Evolutionary conservation across 306 rosid genomes (phyloP).

Genomic region (Lathyrus aphaca): DNA sequence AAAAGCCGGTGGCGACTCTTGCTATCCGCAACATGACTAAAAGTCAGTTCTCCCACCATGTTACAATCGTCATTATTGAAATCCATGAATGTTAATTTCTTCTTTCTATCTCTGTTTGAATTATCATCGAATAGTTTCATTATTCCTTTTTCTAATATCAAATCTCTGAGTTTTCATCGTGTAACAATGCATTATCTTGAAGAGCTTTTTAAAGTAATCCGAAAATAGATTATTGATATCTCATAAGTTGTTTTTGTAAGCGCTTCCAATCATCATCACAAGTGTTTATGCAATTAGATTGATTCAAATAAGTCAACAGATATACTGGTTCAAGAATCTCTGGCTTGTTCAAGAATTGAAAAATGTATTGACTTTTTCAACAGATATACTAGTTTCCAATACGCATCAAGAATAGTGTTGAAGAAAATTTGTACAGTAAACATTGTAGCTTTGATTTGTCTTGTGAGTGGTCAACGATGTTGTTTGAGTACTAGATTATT

Average conservation of each 20-base stretch:
- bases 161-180: neutral
- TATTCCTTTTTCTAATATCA: too few species aligned
- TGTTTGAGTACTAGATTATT: too few species aligned
- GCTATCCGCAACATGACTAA: too few species aligned
- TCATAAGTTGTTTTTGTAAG: neutral
- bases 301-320: neutral
- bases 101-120: slow-evolving; percentile 4
- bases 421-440: too few species aligned
- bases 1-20: too few species aligned
- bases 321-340: neutral
- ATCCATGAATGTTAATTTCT: neutral
- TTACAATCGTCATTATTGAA: neutral
- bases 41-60: too few species aligned
- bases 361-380: slow-evolving; percentile 32
- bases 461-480: too few species aligned
- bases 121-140: neutral
- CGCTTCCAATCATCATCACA: neutral
- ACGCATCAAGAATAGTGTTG: too few species aligned
- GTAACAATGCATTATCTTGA: neutral
- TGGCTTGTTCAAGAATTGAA: slow-evolving; percentile 32
- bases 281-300: neutral
- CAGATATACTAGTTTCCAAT: slow-evolving; percentile 13
- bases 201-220: neutral
- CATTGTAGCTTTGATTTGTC: too few species aligned
- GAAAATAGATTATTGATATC: neutral